Base-by-base conservation (phyloP, 139 green algal genomes). In the Pedinophyceae sp. region DNA sequence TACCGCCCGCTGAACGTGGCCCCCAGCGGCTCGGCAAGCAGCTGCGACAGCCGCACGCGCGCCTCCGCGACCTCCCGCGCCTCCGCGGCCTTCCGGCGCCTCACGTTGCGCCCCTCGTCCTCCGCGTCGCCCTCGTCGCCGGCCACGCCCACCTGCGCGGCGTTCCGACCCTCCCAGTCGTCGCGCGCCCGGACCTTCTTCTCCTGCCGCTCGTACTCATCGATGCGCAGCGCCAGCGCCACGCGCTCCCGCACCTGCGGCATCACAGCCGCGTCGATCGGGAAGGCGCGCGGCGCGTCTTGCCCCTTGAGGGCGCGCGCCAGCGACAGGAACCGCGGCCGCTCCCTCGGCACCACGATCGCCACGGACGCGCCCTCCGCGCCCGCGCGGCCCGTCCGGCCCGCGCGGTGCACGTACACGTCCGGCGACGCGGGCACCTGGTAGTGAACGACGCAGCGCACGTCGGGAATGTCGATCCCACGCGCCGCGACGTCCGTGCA, bases 401-500 rank as follows among this genome's bases (percentile, higher is more conserved):
- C 85, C 22, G 62, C 81, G 19, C 92, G 73, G 66, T 99, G 92
- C 59, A 99, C 92, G 67, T 97, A 99, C 0, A 83, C 76, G 73
- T 97, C 87, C 2, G 80, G 75, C 0, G 71, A 77, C 3, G 82
- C 75, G 0, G 89, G 86, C 54, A 97, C 55, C 72, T 98, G 90
- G 78, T 96, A 96, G 74, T 98, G 91, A 87, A 82, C 48, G 25
- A 93, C 82, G 51, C 67, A 73, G 29, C 59, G 52, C 16, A 92
- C 80, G 10, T 74, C 75, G 17, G 76, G 65, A 30, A 97, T 74
- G 66, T 97, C 90, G 22, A 97, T 68, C 5, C 92, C 92, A 2
- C 92, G 66, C 0, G 92, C 90, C 2, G 92, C 92, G 25, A 99
- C 92, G 61, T 99, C 92, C 0, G 85, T 95, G 10, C 89, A 87